These are phyloP conservation scores for Salvia rosmarinus DNA, from an alignment of 257 asterid species.

Conservation along the genomic window DNA sequence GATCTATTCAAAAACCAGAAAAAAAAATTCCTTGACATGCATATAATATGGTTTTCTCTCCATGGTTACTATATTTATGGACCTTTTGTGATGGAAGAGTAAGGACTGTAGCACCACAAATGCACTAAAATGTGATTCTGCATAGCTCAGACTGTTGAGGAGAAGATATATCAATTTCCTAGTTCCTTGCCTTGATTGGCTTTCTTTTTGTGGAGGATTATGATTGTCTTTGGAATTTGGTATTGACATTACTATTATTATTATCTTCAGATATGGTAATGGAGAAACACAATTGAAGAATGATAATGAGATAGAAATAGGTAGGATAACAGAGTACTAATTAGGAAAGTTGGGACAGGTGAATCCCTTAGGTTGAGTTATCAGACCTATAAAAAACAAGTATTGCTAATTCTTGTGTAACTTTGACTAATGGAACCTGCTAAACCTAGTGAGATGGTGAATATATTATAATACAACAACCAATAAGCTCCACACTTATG, in stretches of 20 bases:
- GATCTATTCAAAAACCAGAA: neutral
- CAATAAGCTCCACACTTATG: constrained; percentile 19
- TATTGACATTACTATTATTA: neutral
- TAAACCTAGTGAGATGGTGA: constrained; percentile 20
- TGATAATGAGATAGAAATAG: constrained; percentile 7
- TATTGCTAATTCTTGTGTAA: constrained; percentile 24
- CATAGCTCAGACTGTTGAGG: neutral
- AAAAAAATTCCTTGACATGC: neutral
- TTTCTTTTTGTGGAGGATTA: constrained; percentile 12
- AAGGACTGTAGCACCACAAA: constrained; percentile 12
- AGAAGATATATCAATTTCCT: constrained; percentile 11
- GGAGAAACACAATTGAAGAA: constrained; percentile 18
- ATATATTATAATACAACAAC: neutral
- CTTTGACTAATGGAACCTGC: constrained; percentile 5
- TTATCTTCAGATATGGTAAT: constrained; percentile 13
- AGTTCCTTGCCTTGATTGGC: neutral
- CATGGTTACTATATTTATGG: constrained; percentile 11
- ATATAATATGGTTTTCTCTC: neutral
- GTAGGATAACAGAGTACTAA: constrained; percentile 1
- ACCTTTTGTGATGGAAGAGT: constrained; percentile 16
- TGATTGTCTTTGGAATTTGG: constrained; percentile 19
- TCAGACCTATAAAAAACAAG: constrained; percentile 3
- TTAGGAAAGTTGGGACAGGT: constrained; percentile 17
- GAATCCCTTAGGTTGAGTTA: constrained; percentile 15
- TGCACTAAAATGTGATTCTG: constrained; percentile 14